Conservation (phyloP, 2,329 filamentous ascomycete species). For the Pseudogymnoascus sp. region DNA sequence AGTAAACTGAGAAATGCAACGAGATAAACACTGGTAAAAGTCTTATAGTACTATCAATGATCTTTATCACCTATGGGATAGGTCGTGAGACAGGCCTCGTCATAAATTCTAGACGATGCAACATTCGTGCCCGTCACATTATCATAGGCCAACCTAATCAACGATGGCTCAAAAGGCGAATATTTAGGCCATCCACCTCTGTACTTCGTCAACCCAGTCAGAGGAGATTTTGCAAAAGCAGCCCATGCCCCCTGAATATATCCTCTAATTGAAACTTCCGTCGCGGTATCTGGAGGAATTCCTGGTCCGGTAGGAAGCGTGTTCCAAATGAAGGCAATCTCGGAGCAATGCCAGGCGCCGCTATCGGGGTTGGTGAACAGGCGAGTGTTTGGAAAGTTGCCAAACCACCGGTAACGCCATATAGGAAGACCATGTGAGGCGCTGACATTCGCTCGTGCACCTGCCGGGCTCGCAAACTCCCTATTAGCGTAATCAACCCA, state of each 20-base stretch:
- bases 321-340: constrained; percentile 31
- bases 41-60: not conserved
- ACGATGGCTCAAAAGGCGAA: constrained; percentile 19
- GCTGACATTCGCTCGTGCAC: constrained; percentile 24
- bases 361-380: constrained; percentile 24
- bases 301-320: constrained; percentile 18
- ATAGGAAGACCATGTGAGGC: constrained; percentile 27
- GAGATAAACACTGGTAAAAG: not conserved
- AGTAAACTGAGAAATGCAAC: not conserved
- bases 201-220: constrained; percentile 28
- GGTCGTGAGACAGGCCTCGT: constrained; percentile 20
- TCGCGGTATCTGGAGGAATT: constrained; percentile 22
- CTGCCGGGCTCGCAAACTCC: constrained; percentile 25
- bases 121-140: constrained; percentile 27
- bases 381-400: constrained; percentile 31
- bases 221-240: constrained; percentile 34
- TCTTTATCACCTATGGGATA: not conserved
- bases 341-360: constrained; percentile 32
- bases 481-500: constrained; percentile 6
- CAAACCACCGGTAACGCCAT: constrained; percentile 35
- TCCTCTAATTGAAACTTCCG: constrained; percentile 27
- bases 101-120: constrained; percentile 23
- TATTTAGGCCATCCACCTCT: constrained; percentile 28
- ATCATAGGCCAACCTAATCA: constrained; percentile 26
- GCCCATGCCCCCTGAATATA: constrained; percentile 36